Percentiles rank a stretch among this genome's conserved stretches.
These are phyloP conservation scores for Fraxinus sp. DNA, from an alignment of 305 asterid species.

Conservation along the genomic window DNA sequence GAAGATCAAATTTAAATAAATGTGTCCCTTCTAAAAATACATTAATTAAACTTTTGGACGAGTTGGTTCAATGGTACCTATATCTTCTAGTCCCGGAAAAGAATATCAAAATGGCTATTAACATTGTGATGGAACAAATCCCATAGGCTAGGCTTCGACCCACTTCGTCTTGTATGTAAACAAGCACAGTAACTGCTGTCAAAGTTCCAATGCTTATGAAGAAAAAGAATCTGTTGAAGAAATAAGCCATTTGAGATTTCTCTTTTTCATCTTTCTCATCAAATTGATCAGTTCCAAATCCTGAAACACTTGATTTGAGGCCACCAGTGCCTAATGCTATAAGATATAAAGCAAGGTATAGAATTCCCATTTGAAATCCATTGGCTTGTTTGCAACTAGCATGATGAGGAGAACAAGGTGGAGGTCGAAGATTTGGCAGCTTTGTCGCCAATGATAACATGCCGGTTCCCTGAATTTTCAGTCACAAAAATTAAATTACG, in stretches of 20 bases:
- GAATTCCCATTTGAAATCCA: slow-evolving; percentile 64
- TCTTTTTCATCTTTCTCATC: slow-evolving; percentile 72
- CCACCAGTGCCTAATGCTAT: slow-evolving; percentile 91
- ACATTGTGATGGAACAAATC: slow-evolving; percentile 61
- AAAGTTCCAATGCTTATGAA: slow-evolving; percentile 83
- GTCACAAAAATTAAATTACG: neutral
- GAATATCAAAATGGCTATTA: slow-evolving; percentile 50
- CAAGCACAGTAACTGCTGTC: slow-evolving; percentile 81
- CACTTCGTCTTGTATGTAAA: slow-evolving; percentile 75
- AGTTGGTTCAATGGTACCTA: slow-evolving; percentile 32
- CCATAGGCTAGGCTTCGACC: slow-evolving; percentile 73
- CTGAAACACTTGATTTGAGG: slow-evolving; percentile 83
- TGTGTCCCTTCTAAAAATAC: too few relatives aligned
- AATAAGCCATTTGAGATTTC: slow-evolving; percentile 65
- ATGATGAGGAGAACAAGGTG: slow-evolving; percentile 49
- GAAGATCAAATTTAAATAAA: neutral
- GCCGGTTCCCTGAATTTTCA: slow-evolving; percentile 62
- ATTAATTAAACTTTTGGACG: neutral
- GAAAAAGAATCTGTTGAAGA: slow-evolving; percentile 91
- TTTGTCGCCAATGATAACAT: slow-evolving; percentile 51
- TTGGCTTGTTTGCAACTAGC: slow-evolving; percentile 55
- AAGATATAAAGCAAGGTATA: slow-evolving; percentile 68
- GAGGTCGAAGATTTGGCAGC: slow-evolving; percentile 67
- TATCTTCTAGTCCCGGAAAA: slow-evolving; percentile 62
- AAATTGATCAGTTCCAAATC: slow-evolving; percentile 87